Conservation (phyloP, 2,329 filamentous ascomycete species). For the Verticillium nonalfalfae region DNA sequence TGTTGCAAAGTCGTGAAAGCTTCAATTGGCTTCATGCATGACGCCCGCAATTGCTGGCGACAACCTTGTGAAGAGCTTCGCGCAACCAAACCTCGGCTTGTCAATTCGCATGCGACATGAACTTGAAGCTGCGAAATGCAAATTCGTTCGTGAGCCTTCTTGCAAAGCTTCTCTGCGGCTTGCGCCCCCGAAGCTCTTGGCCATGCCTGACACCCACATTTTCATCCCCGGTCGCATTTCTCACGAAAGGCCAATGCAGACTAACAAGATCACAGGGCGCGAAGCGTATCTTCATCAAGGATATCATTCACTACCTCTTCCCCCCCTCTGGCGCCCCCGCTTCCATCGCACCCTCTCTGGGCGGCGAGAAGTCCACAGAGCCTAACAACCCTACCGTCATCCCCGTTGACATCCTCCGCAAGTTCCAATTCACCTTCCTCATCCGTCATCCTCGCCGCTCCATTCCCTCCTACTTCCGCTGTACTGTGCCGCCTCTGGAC, state of each 20-base stretch:
- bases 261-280: constrained; percentile 43
- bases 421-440: constrained; percentile 92
- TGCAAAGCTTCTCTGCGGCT: not conserved
- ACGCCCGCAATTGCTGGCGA: not conserved
- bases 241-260: not conserved
- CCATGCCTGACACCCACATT: not conserved
- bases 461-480: constrained; percentile 91
- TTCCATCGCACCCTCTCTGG: constrained; percentile 73
- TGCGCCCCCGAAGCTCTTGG: not conserved
- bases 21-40: not conserved
- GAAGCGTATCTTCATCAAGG: constrained; percentile 95
- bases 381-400: constrained; percentile 78
- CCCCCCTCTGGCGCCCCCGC: constrained; percentile 65
- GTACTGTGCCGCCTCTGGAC: constrained; percentile 82
- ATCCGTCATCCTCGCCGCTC: constrained; percentile 92
- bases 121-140: not conserved
- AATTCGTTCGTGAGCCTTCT: not conserved
- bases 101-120: not conserved
- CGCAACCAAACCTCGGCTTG: not conserved
- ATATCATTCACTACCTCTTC: constrained; percentile 89
- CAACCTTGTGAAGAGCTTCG: constrained; percentile 3
- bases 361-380: constrained; percentile 48
- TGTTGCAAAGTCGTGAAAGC: not conserved
- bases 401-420: constrained; percentile 64
- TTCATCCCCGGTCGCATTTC: not conserved